Evolutionary conservation across 129 eudicot genomes (phyloP).

Genomic region (Escallonia herrerae): DNA sequence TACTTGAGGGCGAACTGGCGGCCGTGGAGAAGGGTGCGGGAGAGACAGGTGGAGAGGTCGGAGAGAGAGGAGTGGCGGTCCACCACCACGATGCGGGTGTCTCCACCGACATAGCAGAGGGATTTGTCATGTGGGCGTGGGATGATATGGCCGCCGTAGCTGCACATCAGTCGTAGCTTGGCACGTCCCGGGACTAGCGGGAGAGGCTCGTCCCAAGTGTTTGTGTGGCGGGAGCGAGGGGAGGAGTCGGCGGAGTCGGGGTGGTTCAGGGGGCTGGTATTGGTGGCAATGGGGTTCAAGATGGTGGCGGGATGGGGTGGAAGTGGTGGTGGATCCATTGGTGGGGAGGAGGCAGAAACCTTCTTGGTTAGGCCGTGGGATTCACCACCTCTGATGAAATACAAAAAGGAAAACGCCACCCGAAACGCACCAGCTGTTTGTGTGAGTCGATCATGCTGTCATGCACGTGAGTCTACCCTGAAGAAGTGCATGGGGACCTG

Average conservation of each 20-base stretch:
- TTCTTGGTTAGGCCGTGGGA: not conserved
- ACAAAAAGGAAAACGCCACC: not conserved
- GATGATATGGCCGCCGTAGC: constrained; percentile 87
- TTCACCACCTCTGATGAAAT: not conserved
- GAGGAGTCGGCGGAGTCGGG: constrained; percentile 55
- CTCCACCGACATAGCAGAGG: constrained; percentile 81
- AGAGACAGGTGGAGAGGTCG: constrained; percentile 49
- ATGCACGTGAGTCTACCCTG: not conserved
- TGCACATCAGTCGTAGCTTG: constrained; percentile 81
- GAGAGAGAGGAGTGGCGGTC: constrained; percentile 57
- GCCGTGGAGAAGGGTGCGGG: constrained; percentile 51
- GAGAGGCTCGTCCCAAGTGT: constrained; percentile 47
- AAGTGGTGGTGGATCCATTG: constrained; percentile 40
- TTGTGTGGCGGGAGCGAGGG: constrained; percentile 33
- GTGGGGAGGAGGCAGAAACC: not conserved
- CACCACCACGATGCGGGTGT: constrained; percentile 67
- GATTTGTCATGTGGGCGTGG: constrained; percentile 89
- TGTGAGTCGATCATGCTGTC: not conserved
- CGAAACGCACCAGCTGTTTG: no score
- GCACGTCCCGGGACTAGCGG: constrained; percentile 47
- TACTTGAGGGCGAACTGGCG: constrained; percentile 57
- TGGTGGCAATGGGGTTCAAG: constrained; percentile 7
- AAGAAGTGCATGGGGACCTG: no score
- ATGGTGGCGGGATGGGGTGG: constrained; percentile 17
- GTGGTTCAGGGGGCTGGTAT: constrained; percentile 11